Base-by-base conservation (phyloP, 352 stramenopile species). In the Hyaloperonospora arabidopsidis region DNA sequence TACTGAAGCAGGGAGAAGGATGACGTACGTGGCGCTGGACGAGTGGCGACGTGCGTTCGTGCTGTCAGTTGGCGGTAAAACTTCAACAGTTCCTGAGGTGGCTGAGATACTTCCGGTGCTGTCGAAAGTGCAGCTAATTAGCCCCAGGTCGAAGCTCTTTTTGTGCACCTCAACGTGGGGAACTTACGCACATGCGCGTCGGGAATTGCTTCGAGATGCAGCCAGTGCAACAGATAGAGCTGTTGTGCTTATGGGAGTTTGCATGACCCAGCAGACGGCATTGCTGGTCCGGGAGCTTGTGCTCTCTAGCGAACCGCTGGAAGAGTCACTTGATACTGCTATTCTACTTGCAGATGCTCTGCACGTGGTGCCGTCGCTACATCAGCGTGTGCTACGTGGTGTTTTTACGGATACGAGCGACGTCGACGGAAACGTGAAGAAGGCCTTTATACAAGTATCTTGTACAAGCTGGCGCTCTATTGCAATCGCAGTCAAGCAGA, bases 261-360 rank as follows among this genome's bases (percentile, higher is more conserved):
- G 67, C 28, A 65, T 75, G 67, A 49, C 48, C 0, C 67, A 75
- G 40, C 67, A 75, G 40, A 67, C 67, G 34, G 49, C 32, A 6
- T 44, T 75, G 32, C 28, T 75, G 10, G 19, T 75, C 19, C 47
- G 49, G 15, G 63, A 68, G 22, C 32, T 71, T 10, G 36, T 68
- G 6, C 10, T 41, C n/a, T 56, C 34, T 32, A 65, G 59, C 15
- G 32, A 57, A 23, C 63, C 54, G 12, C 38, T 71, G 15, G 54
- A 65, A 47, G 63, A 65, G 35, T 59, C 63, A 32, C 39, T 71
- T 2, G 49, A 61, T 25, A 68, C 68, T 38, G 50, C 59, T 22
- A 43, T 62, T 1, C 36, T 68, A 17, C 52, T 39, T 35, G 54
- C 54, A 13, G 63, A 68, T 49, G 63, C 63, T 21, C 12, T 71